Conservation (phyloP, 1,284 basidiomycete genomes). For the Ceratobasidium sp. region DNA sequence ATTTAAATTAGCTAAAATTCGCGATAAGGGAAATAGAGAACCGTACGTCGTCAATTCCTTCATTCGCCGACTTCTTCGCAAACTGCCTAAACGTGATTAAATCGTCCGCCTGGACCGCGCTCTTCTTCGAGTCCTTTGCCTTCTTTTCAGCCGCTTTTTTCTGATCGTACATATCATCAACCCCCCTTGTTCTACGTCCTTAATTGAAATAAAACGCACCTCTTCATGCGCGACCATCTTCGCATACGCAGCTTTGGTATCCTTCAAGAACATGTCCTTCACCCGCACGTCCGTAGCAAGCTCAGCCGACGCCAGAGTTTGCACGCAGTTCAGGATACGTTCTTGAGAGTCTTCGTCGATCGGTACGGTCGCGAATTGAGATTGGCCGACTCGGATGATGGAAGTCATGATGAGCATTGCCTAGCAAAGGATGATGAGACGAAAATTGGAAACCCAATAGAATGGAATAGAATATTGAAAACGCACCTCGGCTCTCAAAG, state of each 20-base stretch:
- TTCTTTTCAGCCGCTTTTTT: slow-evolving; percentile 93
- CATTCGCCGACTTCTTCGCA: slow-evolving; percentile 88
- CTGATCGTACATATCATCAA: slow-evolving; percentile 53
- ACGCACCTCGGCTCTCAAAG: slow-evolving; percentile 86
- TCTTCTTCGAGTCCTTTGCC: slow-evolving; percentile 81
- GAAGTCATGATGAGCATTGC: slow-evolving; percentile 99
- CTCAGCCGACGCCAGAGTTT: slow-evolving; percentile 81
- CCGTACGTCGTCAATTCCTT: slow-evolving; percentile 83
- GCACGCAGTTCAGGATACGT: slow-evolving; percentile 96
- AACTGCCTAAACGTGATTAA: slow-evolving; percentile 94
- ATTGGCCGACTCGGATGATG: slow-evolving; percentile 96
- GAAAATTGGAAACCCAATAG: not conserved
- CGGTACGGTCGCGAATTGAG: slow-evolving; percentile 91
- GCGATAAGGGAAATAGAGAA: not conserved
- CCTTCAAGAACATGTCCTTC: slow-evolving; percentile 90
- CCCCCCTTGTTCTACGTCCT: not conserved
- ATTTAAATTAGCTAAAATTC: slow-evolving; percentile 23
- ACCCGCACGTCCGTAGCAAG: slow-evolving; percentile 74
- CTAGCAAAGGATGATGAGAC: slow-evolving; percentile 59
- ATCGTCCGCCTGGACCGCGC: slow-evolving; percentile 92
- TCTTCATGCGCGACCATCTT: slow-evolving; percentile 96
- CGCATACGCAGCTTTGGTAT: slow-evolving; percentile 93
- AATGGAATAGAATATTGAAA: not conserved
- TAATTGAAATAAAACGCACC: slow-evolving; percentile 61
- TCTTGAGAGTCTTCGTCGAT: slow-evolving; percentile 99